A percentile compares a stretch with the other conserved stretches of the same genome.
Conservation (phyloP, 345 rosid genomes). For the Microcos paniculata region DNA sequence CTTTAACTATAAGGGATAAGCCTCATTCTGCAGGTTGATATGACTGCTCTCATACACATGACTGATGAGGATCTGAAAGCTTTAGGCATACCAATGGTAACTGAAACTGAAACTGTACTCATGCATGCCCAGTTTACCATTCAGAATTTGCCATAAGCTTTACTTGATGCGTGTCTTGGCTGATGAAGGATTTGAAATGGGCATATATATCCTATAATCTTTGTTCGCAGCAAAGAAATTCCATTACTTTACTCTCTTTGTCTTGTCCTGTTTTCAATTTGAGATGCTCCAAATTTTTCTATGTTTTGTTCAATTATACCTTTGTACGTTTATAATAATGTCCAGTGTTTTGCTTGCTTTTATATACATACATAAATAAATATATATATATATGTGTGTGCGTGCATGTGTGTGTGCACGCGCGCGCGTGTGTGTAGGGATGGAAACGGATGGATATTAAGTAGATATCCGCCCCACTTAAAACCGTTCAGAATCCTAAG, state of each 20-base stretch:
- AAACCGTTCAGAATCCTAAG: no score
- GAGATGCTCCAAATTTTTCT: not conserved
- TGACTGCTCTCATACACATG: conserved; percentile 96
- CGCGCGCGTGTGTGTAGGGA: no score
- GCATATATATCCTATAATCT: not conserved
- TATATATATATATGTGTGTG: no score
- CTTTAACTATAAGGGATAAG: conserved; percentile 9
- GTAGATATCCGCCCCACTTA: no score
- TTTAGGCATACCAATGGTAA: conserved; percentile 95
- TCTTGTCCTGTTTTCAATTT: not conserved
- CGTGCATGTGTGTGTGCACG: no score
- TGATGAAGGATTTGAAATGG: not conserved
- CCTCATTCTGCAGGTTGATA: conserved; percentile 70
- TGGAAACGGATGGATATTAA: no score
- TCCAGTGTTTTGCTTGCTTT: no score
- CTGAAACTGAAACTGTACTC: not conserved
- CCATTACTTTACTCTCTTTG: not conserved
- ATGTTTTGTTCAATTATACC: not conserved
- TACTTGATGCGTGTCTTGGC: not conserved
- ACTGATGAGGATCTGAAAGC: conserved; percentile 93
- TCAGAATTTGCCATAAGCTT: not conserved
- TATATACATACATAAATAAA: no score
- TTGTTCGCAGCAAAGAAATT: not conserved
- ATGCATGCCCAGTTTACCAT: not conserved
- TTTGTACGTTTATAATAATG: no score